Evolutionary conservation across 2,329 filamentous ascomycete species (phyloP).

Genomic region (Aureobasidium sp.): DNA sequence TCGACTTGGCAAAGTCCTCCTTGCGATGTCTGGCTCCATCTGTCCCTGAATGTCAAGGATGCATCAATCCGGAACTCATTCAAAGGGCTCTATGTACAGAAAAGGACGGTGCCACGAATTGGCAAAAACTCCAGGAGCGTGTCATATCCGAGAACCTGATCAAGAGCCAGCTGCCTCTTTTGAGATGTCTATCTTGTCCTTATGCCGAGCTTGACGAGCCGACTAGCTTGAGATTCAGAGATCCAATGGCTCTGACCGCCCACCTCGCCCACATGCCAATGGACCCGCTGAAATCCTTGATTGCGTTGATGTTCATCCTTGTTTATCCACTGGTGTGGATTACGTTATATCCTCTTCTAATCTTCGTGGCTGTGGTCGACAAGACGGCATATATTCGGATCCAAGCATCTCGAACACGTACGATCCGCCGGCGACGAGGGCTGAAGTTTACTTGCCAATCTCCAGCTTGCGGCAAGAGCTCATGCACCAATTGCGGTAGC

Average conservation of each 20-base stretch:
- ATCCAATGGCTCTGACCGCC: constrained; percentile 42
- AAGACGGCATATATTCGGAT: constrained; percentile 39
- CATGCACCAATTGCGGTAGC: constrained; percentile 76
- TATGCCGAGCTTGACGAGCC: constrained; percentile 77
- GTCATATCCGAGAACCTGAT: constrained; percentile 69
- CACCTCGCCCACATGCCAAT: constrained; percentile 26
- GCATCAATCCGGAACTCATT: constrained; percentile 62
- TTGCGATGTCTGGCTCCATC: constrained; percentile 77
- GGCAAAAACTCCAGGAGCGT: constrained; percentile 70
- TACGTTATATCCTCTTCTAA: constrained; percentile 34
- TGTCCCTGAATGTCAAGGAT: constrained; percentile 60
- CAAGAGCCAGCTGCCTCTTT: constrained; percentile 65
- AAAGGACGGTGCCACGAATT: constrained; percentile 62
- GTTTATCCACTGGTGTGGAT: constrained; percentile 49
- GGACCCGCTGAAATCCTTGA: constrained; percentile 22
- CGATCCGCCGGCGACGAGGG: constrained; percentile 64
- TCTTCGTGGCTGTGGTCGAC: constrained; percentile 27
- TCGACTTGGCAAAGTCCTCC: constrained; percentile 65
- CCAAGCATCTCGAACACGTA: constrained; percentile 55
- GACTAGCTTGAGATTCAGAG: constrained; percentile 19
- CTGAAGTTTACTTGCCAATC: constrained; percentile 72
- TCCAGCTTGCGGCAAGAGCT: constrained; percentile 59
- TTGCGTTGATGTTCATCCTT: constrained; percentile 48
- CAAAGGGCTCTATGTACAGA: constrained; percentile 64
- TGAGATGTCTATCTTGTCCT: constrained; percentile 82